phyloP scores from a whole-genome alignment of 345 rosid species.

The Geranium brycei region DNA sequence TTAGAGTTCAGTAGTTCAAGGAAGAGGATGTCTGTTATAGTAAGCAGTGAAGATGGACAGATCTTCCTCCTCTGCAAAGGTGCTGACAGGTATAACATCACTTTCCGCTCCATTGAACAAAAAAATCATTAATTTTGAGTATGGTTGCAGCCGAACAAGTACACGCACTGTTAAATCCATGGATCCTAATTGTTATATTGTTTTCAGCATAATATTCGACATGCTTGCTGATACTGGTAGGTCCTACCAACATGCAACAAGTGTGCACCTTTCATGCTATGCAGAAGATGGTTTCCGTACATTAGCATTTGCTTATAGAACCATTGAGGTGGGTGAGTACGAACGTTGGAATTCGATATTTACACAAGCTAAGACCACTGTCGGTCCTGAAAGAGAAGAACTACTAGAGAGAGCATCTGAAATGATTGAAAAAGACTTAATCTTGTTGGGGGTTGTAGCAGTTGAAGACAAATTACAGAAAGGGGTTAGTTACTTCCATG shows the following conservation, averaged over 20 bases:
- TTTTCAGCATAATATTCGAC: constrained; percentile 54
- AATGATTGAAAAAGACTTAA: constrained; percentile 57
- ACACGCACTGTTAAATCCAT: no score
- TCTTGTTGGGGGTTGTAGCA: constrained; percentile 55
- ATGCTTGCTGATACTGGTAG: constrained; percentile 54
- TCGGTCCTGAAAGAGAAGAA: constrained; percentile 59
- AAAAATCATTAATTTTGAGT: no score
- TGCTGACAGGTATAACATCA: constrained; percentile 50
- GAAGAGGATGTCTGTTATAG: constrained; percentile 77
- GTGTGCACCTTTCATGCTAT: constrained; percentile 40
- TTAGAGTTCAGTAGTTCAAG: constrained; percentile 66
- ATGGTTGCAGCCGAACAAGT: no score
- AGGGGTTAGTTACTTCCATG: constrained; percentile 40
- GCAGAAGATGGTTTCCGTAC: constrained; percentile 74
- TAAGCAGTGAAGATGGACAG: constrained; percentile 47
- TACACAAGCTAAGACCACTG: constrained; percentile 42
- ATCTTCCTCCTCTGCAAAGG: constrained; percentile 71
- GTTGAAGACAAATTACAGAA: constrained; percentile 77
- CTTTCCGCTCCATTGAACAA: no score
- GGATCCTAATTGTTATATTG: background rate
- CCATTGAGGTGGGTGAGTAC: constrained; percentile 35
- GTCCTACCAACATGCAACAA: constrained; percentile 30
- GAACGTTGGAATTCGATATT: constrained; percentile 41
- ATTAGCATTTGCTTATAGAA: constrained; percentile 52
- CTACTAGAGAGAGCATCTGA: constrained; percentile 54